Conservation (phyloP, 2,329 filamentous ascomycete genomes). For the Phaeosphaeriaceae sp. region DNA sequence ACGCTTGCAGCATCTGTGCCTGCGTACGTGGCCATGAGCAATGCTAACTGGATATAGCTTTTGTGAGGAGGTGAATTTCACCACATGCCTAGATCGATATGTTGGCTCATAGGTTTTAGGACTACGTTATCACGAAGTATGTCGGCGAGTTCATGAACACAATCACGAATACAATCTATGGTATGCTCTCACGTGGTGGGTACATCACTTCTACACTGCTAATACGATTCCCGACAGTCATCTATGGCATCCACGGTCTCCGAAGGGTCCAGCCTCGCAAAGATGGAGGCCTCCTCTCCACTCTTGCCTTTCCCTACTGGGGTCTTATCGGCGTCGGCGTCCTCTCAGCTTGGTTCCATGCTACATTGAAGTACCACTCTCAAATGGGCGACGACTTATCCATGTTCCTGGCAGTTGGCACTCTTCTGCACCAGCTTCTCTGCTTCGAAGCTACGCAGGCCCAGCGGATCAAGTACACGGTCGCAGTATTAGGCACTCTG, state of each 20-base stretch:
- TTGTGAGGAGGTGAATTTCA: conserved; percentile 41
- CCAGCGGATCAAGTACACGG: conserved; percentile 32
- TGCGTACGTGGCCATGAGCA: conserved; percentile 3
- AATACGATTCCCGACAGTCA: conserved; percentile 24
- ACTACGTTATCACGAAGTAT: conserved; percentile 61
- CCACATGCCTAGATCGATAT: not conserved
- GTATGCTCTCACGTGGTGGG: conserved; percentile 35
- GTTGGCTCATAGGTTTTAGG: conserved; percentile 43
- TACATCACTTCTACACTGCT: not conserved
- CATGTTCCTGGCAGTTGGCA: conserved; percentile 63
- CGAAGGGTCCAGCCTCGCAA: conserved; percentile 29
- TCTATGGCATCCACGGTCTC: conserved; percentile 46
- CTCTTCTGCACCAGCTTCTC: conserved; percentile 60
- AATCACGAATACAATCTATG: conserved; percentile 59
- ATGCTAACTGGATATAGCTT: conserved; percentile 36
- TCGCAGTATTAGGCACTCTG: conserved; percentile 36
- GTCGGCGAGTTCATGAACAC: conserved; percentile 63
- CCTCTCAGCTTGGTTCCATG: conserved; percentile 52
- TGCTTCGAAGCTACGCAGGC: conserved; percentile 46
- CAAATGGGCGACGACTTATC: conserved; percentile 65
- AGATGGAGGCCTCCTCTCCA: conserved; percentile 41
- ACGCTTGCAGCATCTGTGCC: conserved; percentile 3
- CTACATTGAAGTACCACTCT: conserved; percentile 54
- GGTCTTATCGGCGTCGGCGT: conserved; percentile 54
- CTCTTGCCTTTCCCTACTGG: conserved; percentile 50